Evolutionary conservation across 1,284 basidiomycete genomes (phyloP).

Genomic region (Taiwanofungus camphoratus): DNA sequence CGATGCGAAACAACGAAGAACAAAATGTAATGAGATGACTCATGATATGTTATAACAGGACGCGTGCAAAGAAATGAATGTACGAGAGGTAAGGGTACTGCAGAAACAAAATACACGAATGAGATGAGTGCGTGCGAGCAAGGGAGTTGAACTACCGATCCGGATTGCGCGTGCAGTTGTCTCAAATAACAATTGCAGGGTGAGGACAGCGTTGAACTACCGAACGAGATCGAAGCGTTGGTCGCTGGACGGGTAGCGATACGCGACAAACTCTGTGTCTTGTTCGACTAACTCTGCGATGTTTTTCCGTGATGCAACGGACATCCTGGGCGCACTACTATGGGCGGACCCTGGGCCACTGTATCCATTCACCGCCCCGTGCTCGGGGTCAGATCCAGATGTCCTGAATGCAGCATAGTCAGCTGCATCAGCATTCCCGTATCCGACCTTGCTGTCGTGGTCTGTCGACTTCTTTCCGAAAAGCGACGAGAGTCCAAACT

Average conservation of each 20-base stretch:
- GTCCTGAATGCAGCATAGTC: constrained; percentile 24
- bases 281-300: constrained; percentile 74
- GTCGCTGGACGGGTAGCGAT: constrained; percentile 75
- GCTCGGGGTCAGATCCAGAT: constrained; percentile 32
- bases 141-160: neutral
- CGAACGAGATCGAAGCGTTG: constrained; percentile 47
- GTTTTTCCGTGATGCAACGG: constrained; percentile 59
- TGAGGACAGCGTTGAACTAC: constrained; percentile 27
- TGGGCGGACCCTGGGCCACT: constrained; percentile 28
- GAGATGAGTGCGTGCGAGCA: neutral
- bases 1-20: constrained; percentile 2
- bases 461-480: constrained; percentile 53
- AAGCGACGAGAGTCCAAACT: constrained; percentile 58
- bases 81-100: constrained; percentile 34
- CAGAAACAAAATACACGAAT: neutral
- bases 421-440: constrained; percentile 14
- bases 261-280: constrained; percentile 75
- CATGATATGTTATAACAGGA: constrained; percentile 2
- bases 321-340: constrained; percentile 42
- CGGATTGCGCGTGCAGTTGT: too few relatives aligned
- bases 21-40: constrained; percentile 3
- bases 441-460: constrained; percentile 8
- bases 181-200: constrained; percentile 5
- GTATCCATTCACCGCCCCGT: constrained; percentile 32
- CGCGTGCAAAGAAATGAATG: constrained; percentile 31